Percentiles rank a stretch among this genome's conserved stretches.
These are phyloP conservation scores for Penicillium salamii DNA, from an alignment of 495 filamentous ascomycete genomes.

Conservation along the genomic window DNA sequence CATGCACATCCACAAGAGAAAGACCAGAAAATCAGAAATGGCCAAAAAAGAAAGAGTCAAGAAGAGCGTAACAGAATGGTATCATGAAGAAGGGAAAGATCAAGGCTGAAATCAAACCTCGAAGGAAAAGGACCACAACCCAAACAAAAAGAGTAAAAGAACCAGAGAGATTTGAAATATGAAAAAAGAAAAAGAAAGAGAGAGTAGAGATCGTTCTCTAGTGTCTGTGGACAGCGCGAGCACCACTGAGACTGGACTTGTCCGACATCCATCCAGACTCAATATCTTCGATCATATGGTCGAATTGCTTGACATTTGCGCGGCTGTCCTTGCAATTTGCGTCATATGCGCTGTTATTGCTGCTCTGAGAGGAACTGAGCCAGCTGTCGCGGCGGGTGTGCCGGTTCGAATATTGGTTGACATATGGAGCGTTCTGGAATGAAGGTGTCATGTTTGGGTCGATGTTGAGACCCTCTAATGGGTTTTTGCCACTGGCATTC, in stretches of 20 bases:
- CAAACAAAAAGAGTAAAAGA: neutral
- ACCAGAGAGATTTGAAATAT: neutral
- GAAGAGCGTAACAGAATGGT: constrained; percentile 23
- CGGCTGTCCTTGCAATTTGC: constrained; percentile 17
- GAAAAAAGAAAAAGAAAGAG: neutral
- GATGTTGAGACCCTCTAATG: constrained; percentile 20
- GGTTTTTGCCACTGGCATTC: constrained; percentile 32
- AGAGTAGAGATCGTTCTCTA: constrained; percentile 9
- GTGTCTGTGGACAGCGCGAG: constrained; percentile 9
- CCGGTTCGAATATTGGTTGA: constrained; percentile 13
- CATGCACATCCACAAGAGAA: neutral
- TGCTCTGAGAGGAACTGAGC: constrained; percentile 31
- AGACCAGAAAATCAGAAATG: neutral
- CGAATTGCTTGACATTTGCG: constrained; percentile 28
- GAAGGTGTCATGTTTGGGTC: constrained; percentile 18
- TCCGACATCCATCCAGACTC: constrained; percentile 39
- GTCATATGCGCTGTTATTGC: constrained; percentile 24
- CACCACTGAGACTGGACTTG: constrained; percentile 23
- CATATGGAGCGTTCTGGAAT: constrained; percentile 4
- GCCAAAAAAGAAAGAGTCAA: neutral
- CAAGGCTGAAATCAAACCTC: too few relatives aligned
- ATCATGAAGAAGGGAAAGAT: constrained; percentile 23
- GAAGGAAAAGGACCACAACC: constrained; percentile 1
- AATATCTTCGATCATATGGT: constrained; percentile 40
- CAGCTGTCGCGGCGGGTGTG: constrained; percentile 34